Conservation (phyloP, 441 rosid genomes). For the Gossypium aridum region DNA sequence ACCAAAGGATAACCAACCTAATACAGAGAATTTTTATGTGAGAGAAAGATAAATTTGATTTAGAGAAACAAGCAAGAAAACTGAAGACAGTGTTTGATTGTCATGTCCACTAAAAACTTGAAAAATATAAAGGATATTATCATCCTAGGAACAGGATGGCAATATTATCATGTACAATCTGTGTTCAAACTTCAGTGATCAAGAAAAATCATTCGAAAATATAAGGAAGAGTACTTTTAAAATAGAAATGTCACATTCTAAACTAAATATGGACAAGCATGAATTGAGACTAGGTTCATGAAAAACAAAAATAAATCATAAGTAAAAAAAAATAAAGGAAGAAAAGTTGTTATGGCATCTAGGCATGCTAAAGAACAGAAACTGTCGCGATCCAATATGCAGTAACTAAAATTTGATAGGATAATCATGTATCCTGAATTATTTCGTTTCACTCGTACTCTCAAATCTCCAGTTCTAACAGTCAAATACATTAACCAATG, state of each 20-base stretch:
- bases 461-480: not conserved
- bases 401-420: not conserved
- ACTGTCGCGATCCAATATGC: not conserved
- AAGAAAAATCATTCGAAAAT: not conserved
- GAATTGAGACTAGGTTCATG: not conserved
- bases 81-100: constrained; percentile 18
- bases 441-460: not conserved
- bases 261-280: not conserved
- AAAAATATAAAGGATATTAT: not conserved
- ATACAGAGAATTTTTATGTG: constrained; percentile 20
- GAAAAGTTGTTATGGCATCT: not conserved
- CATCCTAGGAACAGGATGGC: not conserved
- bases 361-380: not conserved
- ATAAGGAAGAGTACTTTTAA: not conserved
- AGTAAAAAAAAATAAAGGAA: not conserved
- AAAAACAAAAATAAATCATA: not conserved
- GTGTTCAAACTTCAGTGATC: not conserved
- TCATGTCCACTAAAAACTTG: not conserved
- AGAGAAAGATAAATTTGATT: constrained; percentile 15
- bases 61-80: not conserved
- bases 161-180: no score
- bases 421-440: not conserved
- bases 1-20: constrained; percentile 99
- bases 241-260: not conserved
- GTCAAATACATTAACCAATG: constrained; percentile 7